These are phyloP conservation scores for Volvox carteri DNA, from an alignment of 163 green algal genomes.

Conservation along the genomic window DNA sequence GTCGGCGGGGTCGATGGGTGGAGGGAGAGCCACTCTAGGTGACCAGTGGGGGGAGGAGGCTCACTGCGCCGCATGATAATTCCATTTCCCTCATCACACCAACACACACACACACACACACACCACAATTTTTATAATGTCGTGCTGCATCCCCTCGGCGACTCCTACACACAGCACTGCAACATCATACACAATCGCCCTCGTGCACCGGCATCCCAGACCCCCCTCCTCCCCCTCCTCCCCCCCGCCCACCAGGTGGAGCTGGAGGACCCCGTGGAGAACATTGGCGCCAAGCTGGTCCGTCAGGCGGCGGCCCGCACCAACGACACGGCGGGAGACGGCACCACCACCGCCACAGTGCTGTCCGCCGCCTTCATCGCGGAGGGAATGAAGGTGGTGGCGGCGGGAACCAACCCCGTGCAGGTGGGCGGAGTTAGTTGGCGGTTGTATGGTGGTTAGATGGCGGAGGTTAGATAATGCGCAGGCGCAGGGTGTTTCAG, in stretches of 20 bases:
- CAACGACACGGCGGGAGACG: constrained; percentile 98
- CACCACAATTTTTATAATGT: no score
- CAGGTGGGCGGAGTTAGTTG: constrained; percentile 23
- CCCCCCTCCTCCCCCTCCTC: background rate
- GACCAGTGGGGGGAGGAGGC: no score
- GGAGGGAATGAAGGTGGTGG: constrained; percentile 99
- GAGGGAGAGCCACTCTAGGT: no score
- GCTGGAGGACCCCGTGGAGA: constrained; percentile 99
- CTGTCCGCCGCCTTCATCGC: constrained; percentile 97
- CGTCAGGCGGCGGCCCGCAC: constrained; percentile 92
- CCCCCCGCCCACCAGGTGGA: constrained; percentile 95
- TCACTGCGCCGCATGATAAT: no score
- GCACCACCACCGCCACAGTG: constrained; percentile 99
- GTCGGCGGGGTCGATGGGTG: no score
- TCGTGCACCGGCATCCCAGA: no score
- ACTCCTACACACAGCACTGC: no score
- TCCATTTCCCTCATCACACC: no score
- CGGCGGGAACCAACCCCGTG: constrained; percentile 95
- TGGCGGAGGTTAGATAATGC: no score
- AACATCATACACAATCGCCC: background rate
- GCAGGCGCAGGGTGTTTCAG: no score
- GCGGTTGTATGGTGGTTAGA: background rate
- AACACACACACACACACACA: no score
- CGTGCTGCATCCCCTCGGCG: no score
- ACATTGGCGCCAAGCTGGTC: constrained; percentile 99